Base-by-base conservation (phyloP, 345 rosid species). In the Rhodomyrtus tomentosa region DNA sequence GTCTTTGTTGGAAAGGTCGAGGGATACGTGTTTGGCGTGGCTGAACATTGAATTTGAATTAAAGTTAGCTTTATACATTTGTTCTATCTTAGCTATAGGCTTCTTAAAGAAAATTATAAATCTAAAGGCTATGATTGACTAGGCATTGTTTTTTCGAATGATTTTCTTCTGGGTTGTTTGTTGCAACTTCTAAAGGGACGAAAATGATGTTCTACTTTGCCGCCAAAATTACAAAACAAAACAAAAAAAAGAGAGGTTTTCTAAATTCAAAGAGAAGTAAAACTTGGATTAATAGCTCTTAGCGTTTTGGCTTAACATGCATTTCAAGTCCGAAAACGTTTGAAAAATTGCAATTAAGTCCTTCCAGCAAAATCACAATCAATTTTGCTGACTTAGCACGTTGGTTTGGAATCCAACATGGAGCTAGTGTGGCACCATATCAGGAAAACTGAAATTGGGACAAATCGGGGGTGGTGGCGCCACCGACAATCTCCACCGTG, bases 331-430 rank as follows among this genome's bases (percentile, higher is more conserved):
- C 12, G 2, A 38, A 38, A 68, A 68, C 6, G 6, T 4, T 0
- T 29, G 10, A 18, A 38, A 18, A 8, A 16, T 42, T 32, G 24
- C 24, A 68, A 68, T 68, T 18, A 62, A 62, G 74, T 62, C 21
- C 10, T 29, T 18, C 1, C 5, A 15, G 0, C 11, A 29, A 29
- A 0, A 7, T 5, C 0, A 3, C 74, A 32, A 29, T 10, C 11
- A 10, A 62, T 62, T 62, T 15, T 16, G 7, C 1, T 15, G 5
- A 27, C 5, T 3, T 51, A 18, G 21, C 7, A 51, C 4, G 54
- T 20, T 4, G 15, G 21, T 21, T 20, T 4, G 15, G 21, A 59
- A 27, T 59, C 73, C 2, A 29, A 15, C 40, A 59, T 15, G 18
- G 38, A 59, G 45, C 45, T 42, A 42, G 45, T 3, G 22, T 62